A percentile compares a stretch with the other conserved stretches of the same genome.
These are phyloP conservation scores for Aureobasidium mangrovei DNA, from an alignment of 2,329 filamentous ascomycete species.

Conservation along the genomic window DNA sequence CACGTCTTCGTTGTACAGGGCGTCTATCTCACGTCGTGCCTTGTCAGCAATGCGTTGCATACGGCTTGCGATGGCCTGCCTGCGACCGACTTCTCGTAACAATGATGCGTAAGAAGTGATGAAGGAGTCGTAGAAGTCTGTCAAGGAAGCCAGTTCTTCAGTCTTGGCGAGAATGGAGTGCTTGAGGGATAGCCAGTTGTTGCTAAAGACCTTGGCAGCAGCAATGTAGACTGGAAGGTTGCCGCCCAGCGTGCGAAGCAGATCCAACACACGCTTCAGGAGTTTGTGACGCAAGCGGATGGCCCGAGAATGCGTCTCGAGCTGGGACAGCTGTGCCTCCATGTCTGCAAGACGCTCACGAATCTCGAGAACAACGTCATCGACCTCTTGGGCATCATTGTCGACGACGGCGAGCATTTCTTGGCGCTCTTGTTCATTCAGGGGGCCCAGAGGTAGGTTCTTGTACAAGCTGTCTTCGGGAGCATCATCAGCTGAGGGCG, in stretches of 20 bases:
- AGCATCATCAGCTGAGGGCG: conserved; percentile 35
- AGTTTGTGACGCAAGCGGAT: conserved; percentile 48
- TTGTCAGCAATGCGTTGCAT: conserved; percentile 68
- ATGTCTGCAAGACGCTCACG: conserved; percentile 67
- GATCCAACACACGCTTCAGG: conserved; percentile 54
- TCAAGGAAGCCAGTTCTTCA: conserved; percentile 65
- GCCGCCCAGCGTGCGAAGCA: conserved; percentile 58
- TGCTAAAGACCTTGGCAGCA: conserved; percentile 54
- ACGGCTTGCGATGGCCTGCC: conserved; percentile 63
- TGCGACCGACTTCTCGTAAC: conserved; percentile 71
- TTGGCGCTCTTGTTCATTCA: conserved; percentile 64
- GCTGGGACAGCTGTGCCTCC: conserved; percentile 57
- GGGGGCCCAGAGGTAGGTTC: conserved; percentile 43
- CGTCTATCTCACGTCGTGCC: conserved; percentile 66
- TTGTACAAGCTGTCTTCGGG: conserved; percentile 58
- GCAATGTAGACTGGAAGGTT: conserved; percentile 57
- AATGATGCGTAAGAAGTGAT: conserved; percentile 74
- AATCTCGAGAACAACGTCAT: conserved; percentile 58
- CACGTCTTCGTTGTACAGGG: conserved; percentile 58
- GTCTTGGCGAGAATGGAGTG: conserved; percentile 60
- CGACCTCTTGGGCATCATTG: conserved; percentile 57
- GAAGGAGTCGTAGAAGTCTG: conserved; percentile 81
- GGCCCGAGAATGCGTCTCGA: conserved; percentile 55
- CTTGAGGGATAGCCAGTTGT: conserved; percentile 65
- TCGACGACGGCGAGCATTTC: conserved; percentile 78